Evolutionary conservation across 805 yeast genomes (phyloP).

Genomic region (Wickerhamomyces subpelliculosus): DNA sequence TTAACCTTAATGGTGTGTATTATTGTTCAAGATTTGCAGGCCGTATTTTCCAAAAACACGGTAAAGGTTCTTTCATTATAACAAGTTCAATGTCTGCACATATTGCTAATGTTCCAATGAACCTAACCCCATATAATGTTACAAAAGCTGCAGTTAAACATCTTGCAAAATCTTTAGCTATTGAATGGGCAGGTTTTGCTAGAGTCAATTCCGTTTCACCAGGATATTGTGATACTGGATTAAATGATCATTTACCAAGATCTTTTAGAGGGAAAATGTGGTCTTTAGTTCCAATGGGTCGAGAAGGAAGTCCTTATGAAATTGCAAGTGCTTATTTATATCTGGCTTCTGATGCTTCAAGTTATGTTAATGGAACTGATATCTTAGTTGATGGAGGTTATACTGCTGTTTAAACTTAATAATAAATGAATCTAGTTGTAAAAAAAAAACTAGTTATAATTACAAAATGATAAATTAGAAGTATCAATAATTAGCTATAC

Average conservation of each 20-base stretch:
- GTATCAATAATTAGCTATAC: too few relatives aligned
- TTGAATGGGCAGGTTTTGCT: conserved; percentile 69
- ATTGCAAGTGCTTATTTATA: conserved; percentile 68
- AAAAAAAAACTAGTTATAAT: too few relatives aligned
- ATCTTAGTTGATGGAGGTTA: conserved; percentile 66
- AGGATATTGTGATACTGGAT: conserved; percentile 71
- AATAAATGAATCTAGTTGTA: too few relatives aligned
- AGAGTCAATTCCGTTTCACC: conserved; percentile 73
- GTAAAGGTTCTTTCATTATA: conserved; percentile 70
- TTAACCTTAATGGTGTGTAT: conserved; percentile 72
- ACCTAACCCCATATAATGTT: conserved; percentile 72
- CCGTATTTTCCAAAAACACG: conserved; percentile 60
- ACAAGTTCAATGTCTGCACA: conserved; percentile 90
- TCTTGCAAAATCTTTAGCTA: conserved; percentile 33
- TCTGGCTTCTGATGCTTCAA: conserved; percentile 68
- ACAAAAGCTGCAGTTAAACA: conserved; percentile 15
- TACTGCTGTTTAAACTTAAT: neutral
- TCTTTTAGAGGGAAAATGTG: conserved; percentile 39
- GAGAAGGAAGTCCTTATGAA: conserved; percentile 63
- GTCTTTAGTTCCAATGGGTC: conserved; percentile 49
- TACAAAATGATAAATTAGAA: neutral
- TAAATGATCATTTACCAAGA: conserved; percentile 37
- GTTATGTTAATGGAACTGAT: conserved; percentile 70
- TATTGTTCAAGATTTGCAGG: conserved; percentile 74
- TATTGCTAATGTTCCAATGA: conserved; percentile 80